Conservation (phyloP, 495 filamentous ascomycete genomes). For the Aspergillus indologenus region DNA sequence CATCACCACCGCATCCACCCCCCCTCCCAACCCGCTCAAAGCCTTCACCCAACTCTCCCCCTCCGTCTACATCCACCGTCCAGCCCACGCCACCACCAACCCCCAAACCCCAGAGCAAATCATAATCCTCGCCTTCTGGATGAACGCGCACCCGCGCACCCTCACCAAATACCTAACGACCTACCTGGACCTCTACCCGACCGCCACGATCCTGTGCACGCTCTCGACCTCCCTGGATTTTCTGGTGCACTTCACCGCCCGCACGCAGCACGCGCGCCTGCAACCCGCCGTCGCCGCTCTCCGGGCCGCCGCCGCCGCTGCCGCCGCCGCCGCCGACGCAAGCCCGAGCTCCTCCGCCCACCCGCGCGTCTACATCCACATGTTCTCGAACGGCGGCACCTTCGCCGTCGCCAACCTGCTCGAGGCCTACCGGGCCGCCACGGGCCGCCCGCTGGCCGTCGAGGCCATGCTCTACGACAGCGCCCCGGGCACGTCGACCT, state of each 20-base stretch:
- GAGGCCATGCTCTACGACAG: constrained; percentile 42
- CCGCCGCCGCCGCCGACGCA: constrained; percentile 23
- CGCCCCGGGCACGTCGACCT: constrained; percentile 36
- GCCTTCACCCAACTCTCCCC: constrained; percentile 30
- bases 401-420: constrained; percentile 32
- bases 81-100: constrained; percentile 6
- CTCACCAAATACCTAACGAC: constrained; percentile 38
- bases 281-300: constrained; percentile 39
- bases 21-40: constrained; percentile 11
- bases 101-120: constrained; percentile 11
- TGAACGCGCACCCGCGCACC: constrained; percentile 40
- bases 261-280: constrained; percentile 31
- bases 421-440: constrained; percentile 28
- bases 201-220: constrained; percentile 41
- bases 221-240: constrained; percentile 39
- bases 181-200: constrained; percentile 35
- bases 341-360: too few species aligned
- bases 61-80: constrained; percentile 36
- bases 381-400: constrained; percentile 47
- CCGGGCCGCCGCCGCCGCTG: constrained; percentile 17
- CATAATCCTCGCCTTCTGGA: constrained; percentile 45
- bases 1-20: neutral
- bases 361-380: constrained; percentile 33
- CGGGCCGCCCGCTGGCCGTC: constrained; percentile 32
- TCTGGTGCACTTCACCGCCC: constrained; percentile 24